Evolutionary conservation across 139 green algal genomes (phyloP).

Genomic region (Mesotaenium endlicherianum): DNA sequence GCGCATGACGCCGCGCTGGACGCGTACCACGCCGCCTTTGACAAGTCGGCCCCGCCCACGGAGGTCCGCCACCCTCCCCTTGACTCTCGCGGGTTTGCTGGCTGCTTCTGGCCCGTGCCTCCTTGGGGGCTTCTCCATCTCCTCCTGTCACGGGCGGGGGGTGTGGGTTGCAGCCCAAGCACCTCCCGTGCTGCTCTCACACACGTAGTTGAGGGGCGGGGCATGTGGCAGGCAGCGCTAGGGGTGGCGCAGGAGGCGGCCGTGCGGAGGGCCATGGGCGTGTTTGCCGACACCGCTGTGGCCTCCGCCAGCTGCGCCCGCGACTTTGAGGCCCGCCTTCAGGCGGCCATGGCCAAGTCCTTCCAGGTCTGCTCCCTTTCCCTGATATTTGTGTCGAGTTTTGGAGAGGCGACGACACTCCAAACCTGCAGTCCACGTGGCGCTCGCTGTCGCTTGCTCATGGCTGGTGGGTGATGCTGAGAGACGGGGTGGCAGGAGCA

Average conservation of each 20-base stretch:
- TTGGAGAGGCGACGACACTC: not conserved
- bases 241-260: not conserved
- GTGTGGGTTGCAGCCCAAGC: not conserved
- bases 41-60: not conserved
- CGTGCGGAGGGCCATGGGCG: too few relatives aligned
- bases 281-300: too few relatives aligned
- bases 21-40: not conserved
- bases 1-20: slow-evolving; percentile 6
- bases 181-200: not conserved
- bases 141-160: not conserved
- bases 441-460: not conserved
- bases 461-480: not conserved
- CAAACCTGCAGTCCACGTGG: not conserved
- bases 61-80: not conserved
- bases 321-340: too few relatives aligned
- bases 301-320: too few relatives aligned
- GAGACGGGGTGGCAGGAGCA: not conserved
- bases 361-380: too few relatives aligned
- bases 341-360: too few relatives aligned
- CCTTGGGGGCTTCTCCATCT: not conserved
- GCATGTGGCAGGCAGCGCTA: not conserved
- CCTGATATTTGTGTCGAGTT: too few relatives aligned
- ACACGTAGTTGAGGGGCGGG: not conserved
- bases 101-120: not conserved
- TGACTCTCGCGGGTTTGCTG: not conserved